These are phyloP conservation scores for Suhomyces sp. DNA, from an alignment of 805 yeast species.

Conservation along the genomic window DNA sequence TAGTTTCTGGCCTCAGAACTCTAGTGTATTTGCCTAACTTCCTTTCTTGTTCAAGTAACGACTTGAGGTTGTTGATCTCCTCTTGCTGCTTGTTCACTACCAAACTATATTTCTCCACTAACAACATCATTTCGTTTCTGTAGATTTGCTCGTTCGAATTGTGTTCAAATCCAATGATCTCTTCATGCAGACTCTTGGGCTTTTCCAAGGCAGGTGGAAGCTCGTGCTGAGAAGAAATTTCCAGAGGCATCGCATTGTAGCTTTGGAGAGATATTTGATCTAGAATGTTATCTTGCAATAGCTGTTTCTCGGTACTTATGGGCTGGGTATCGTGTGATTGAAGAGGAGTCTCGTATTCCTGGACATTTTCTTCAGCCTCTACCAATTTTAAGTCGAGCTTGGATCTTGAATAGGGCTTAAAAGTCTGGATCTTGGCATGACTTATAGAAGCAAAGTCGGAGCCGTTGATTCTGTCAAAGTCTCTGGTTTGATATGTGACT, in stretches of 20 bases:
- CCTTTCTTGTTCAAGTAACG: conserved; percentile 22
- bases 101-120: conserved; percentile 20
- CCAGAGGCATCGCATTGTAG: not conserved
- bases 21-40: conserved; percentile 11
- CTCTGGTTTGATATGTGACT: conserved; percentile 3
- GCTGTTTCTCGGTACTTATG: not conserved
- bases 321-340: not conserved
- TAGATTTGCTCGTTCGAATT: conserved; percentile 11
- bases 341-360: not conserved
- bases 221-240: not conserved
- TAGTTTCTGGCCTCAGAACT: not conserved
- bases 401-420: conserved; percentile 8
- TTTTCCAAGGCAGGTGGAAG: not conserved
- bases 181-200: not conserved
- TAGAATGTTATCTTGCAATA: not conserved
- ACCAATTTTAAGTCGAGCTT: conserved; percentile 4
- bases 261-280: not conserved
- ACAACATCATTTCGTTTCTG: conserved; percentile 20
- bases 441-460: conserved; percentile 10
- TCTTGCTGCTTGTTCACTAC: conserved; percentile 23
- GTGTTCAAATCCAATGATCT: conserved; percentile 1
- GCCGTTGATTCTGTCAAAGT: conserved; percentile 3
- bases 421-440: conserved; percentile 14
- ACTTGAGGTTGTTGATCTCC: conserved; percentile 22
- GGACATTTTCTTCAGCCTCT: not conserved